Conservation (phyloP, 805 yeast genomes). For the Wickerhamiella hasegawae region DNA sequence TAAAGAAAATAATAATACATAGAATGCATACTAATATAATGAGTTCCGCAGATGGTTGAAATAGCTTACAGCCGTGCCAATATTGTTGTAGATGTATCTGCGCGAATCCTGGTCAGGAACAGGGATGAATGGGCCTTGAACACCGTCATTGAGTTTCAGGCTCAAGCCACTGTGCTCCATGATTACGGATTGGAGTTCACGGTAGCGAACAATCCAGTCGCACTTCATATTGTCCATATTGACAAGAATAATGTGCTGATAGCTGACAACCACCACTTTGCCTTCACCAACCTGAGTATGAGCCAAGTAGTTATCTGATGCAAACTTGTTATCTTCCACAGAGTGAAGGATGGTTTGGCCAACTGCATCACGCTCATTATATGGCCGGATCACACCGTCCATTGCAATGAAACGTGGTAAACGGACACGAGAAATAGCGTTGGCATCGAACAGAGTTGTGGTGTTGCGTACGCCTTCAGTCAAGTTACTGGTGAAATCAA, state of each 20-base stretch:
- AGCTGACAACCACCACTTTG: conserved; percentile 59
- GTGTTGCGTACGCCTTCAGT: conserved; percentile 90
- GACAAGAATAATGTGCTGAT: conserved; percentile 50
- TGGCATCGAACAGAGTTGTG: conserved; percentile 62
- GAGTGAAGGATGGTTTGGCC: conserved; percentile 88
- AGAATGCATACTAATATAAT: too few relatives aligned
- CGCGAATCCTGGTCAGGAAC: conserved; percentile 52
- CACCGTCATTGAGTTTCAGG: conserved; percentile 39
- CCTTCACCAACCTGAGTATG: conserved; percentile 77
- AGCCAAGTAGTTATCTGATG: conserved; percentile 63
- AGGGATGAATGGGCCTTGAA: conserved; percentile 63
- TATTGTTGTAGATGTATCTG: conserved; percentile 48
- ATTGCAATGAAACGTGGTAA: conserved; percentile 61
- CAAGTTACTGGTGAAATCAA: conserved; percentile 82
- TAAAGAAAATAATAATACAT: background rate
- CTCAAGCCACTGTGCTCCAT: conserved; percentile 68
- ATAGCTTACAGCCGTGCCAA: conserved; percentile 67
- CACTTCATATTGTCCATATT: conserved; percentile 42
- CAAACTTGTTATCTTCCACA: conserved; percentile 63
- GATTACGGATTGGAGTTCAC: conserved; percentile 50
- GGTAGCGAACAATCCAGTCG: conserved; percentile 59
- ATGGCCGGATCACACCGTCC: conserved; percentile 63
- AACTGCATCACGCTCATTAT: conserved; percentile 67
- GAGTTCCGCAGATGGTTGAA: conserved; percentile 31
- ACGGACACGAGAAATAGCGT: conserved; percentile 61